Percentiles rank a stretch among this genome's conserved stretches.
Evolutionary conservation across 768 basidiomycete genomes (phyloP).

Genomic region (Hericium coralloides): DNA sequence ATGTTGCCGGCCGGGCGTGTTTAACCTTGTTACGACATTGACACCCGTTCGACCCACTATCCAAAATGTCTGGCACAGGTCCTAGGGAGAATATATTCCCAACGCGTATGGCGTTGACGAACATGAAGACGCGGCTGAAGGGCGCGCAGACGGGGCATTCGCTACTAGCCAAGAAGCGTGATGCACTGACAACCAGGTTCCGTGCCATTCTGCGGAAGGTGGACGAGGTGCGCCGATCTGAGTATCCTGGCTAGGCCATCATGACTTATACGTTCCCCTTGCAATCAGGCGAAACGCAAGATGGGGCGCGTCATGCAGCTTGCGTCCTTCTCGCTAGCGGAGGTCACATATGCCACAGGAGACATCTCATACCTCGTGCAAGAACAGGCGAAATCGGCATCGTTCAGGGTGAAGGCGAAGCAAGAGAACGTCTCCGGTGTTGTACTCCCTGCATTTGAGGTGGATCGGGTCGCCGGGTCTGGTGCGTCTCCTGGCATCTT

Average conservation of each 20-base stretch:
- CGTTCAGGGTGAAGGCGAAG: constrained; percentile 88
- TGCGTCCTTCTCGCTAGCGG: constrained; percentile 97
- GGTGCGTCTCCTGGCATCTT: constrained; percentile 34
- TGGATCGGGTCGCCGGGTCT: constrained; percentile 75
- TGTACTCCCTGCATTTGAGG: constrained; percentile 90
- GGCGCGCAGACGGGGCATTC: constrained; percentile 94
- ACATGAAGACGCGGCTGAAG: constrained; percentile 84
- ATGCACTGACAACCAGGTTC: constrained; percentile 93
- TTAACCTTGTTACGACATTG: background rate
- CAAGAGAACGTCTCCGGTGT: constrained; percentile 99
- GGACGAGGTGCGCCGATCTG: constrained; percentile 65
- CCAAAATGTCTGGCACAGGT: constrained; percentile 80
- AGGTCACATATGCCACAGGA: constrained; percentile 95
- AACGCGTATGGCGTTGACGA: constrained; percentile 94
- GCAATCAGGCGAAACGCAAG: constrained; percentile 83
- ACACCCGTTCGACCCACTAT: background rate
- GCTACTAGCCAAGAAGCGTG: constrained; percentile 93
- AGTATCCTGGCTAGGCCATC: too few species aligned
- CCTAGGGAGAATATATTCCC: constrained; percentile 92
- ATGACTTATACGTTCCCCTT: background rate
- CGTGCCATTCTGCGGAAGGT: constrained; percentile 91
- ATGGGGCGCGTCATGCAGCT: constrained; percentile 99
- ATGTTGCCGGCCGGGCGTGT: background rate
- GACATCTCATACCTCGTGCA: constrained; percentile 98
- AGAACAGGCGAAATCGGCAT: constrained; percentile 85